A percentile compares a stretch with the other conserved stretches of the same genome.
phyloP scores from a whole-genome alignment of 1,139 yeast species.

The Citeromyces hawaiiensis region DNA sequence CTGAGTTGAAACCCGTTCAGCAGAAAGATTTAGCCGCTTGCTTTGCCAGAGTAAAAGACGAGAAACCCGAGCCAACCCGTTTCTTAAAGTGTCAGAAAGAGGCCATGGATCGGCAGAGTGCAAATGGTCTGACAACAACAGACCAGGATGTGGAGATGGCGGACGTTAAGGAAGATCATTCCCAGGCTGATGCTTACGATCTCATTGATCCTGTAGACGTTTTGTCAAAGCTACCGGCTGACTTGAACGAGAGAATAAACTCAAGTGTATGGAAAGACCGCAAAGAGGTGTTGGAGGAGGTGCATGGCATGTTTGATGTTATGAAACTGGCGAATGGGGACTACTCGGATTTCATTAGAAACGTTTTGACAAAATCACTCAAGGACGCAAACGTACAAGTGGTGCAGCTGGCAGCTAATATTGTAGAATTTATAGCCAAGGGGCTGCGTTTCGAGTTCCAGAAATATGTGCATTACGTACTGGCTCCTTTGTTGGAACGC shows the following conservation, averaged over 20 bases:
- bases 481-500: slow-evolving; percentile 63
- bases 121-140: slow-evolving; percentile 14
- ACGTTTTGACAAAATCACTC: slow-evolving; percentile 52
- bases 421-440: slow-evolving; percentile 46
- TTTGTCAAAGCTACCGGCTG: slow-evolving; percentile 49
- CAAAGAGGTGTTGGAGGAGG: slow-evolving; percentile 71
- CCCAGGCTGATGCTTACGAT: slow-evolving; percentile 35
- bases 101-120: neutral
- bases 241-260: slow-evolving; percentile 37
- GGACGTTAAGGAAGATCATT: slow-evolving; percentile 16
- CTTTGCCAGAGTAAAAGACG: slow-evolving; percentile 39
- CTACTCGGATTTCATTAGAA: slow-evolving; percentile 43
- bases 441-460: slow-evolving; percentile 50
- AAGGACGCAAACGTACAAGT: slow-evolving; percentile 88
- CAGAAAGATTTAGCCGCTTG: slow-evolving; percentile 69
- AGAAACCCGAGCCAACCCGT: slow-evolving; percentile 38
- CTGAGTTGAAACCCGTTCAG: slow-evolving; percentile 80
- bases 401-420: slow-evolving; percentile 67
- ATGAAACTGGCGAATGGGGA: slow-evolving; percentile 50
- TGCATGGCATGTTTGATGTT: slow-evolving; percentile 32
- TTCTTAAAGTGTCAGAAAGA: slow-evolving; percentile 26
- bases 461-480: slow-evolving; percentile 37
- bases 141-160: slow-evolving; percentile 31
- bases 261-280: slow-evolving; percentile 87
- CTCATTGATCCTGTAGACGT: slow-evolving; percentile 48